Conservation (phyloP, 805 yeast genomes). For the Cyberlindnera nakhonratchasimensis region DNA sequence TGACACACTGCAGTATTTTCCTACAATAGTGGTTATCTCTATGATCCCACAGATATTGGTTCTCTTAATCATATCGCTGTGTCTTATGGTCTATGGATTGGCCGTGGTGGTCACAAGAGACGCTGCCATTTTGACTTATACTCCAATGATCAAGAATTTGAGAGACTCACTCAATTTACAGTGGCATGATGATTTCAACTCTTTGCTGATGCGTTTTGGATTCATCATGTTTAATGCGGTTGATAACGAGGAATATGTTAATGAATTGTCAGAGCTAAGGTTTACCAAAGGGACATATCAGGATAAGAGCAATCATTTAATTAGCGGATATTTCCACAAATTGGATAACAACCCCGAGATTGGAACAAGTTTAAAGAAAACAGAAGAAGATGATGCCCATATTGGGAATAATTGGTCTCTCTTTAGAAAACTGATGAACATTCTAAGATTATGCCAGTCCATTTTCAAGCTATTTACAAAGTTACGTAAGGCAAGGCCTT, state of each 20-base stretch:
- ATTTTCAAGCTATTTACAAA: constrained; percentile 9
- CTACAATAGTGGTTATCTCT: constrained; percentile 53
- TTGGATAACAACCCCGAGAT: constrained; percentile 26
- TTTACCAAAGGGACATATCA: constrained; percentile 56
- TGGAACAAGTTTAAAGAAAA: background rate
- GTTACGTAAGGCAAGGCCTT: constrained; percentile 1
- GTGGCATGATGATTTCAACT: constrained; percentile 61
- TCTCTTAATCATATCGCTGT: constrained; percentile 44
- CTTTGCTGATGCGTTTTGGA: constrained; percentile 57
- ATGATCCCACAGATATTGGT: constrained; percentile 66
- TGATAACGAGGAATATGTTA: constrained; percentile 60
- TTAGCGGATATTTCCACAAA: constrained; percentile 24
- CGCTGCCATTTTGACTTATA: constrained; percentile 30
- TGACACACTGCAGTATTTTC: constrained; percentile 47
- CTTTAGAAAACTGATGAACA: constrained; percentile 12
- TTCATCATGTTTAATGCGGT: constrained; percentile 64
- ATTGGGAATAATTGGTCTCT: constrained; percentile 12
- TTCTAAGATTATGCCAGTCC: constrained; percentile 12
- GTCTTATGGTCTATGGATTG: constrained; percentile 49
- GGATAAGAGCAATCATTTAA: constrained; percentile 31
- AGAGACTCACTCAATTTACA: constrained; percentile 38
- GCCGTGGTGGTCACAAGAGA: constrained; percentile 59
- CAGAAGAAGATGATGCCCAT: constrained; percentile 2
- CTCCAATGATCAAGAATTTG: constrained; percentile 35
- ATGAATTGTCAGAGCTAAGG: constrained; percentile 48